Percentiles rank a stretch among this genome's conserved stretches.
Conservation (phyloP, 2,329 filamentous ascomycete species). For the Aureobasidium musti region DNA sequence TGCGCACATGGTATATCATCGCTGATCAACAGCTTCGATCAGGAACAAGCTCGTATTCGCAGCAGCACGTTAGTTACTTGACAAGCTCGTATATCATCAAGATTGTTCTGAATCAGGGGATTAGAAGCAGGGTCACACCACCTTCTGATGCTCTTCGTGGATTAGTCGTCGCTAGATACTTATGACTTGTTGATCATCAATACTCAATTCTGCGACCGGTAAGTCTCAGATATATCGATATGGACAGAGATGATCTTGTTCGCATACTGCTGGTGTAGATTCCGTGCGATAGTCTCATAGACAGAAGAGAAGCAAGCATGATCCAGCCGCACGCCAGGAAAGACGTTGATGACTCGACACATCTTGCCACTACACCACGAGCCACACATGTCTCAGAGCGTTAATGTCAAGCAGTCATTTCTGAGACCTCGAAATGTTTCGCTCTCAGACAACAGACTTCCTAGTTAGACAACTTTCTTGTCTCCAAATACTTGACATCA, state of each 20-base stretch:
- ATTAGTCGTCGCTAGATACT: neutral
- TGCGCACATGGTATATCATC: neutral
- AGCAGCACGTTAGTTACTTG: neutral
- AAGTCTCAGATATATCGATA: neutral
- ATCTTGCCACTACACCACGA: neutral
- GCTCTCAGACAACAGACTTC: no score
- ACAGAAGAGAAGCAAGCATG: neutral
- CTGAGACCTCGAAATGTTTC: neutral
- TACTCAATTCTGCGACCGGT: neutral
- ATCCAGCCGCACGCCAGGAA: neutral
- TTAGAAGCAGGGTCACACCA: neutral
- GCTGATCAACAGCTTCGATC: neutral
- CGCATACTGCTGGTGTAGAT: neutral
- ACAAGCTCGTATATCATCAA: neutral
- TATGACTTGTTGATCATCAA: neutral
- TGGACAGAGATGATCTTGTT: neutral
- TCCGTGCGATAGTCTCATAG: neutral
- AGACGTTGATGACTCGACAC: neutral
- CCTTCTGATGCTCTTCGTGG: neutral
- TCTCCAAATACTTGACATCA: neutral
- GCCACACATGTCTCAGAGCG: neutral
- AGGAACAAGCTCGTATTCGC: neutral
- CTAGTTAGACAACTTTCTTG: neutral
- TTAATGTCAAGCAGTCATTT: neutral
- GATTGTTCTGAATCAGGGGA: constrained; percentile 10